Conservation (phyloP, 805 yeast genomes). For the Tetrapisispora nanseiensis region DNA sequence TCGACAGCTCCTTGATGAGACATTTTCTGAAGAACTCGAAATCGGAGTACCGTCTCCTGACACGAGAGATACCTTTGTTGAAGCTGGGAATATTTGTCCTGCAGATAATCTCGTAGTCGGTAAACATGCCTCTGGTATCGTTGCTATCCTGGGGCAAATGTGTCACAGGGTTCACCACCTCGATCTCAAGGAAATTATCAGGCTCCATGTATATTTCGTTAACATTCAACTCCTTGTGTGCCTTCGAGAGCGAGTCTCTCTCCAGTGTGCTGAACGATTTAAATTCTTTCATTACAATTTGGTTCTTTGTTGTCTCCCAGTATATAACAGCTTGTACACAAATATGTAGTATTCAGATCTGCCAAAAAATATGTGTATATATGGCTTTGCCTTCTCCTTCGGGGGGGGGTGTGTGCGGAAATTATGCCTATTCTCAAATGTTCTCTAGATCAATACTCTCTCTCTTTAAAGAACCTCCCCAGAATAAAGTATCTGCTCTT, state of each 20-base stretch:
- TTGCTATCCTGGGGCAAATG: conserved; percentile 26
- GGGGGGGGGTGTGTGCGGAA: too few species aligned
- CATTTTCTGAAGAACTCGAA: conserved; percentile 73
- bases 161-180: conserved; percentile 41
- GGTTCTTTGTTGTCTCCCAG: too few species aligned
- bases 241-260: conserved; percentile 14
- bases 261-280: conserved; percentile 24
- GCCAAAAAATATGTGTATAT: too few species aligned
- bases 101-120: conserved; percentile 87
- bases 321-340: too few species aligned
- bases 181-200: conserved; percentile 86
- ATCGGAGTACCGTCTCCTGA: conserved; percentile 82
- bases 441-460: too few species aligned
- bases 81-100: conserved; percentile 89
- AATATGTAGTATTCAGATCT: too few species aligned
- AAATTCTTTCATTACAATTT: conserved; percentile 16
- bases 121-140: conserved; percentile 48
- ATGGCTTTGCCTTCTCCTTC: too few species aligned
- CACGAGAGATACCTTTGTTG: conserved; percentile 49
- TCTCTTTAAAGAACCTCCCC: too few species aligned
- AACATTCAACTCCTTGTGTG: conserved; percentile 45
- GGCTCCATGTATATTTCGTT: conserved; percentile 89
- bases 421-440: too few species aligned
- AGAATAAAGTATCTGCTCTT: too few species aligned
- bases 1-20: conserved; percentile 60